Percentiles rank a stretch among this genome's conserved stretches.
Evolutionary conservation across 495 filamentous ascomycete species (phyloP).

Genomic region (Aspergillus nanangensis): DNA sequence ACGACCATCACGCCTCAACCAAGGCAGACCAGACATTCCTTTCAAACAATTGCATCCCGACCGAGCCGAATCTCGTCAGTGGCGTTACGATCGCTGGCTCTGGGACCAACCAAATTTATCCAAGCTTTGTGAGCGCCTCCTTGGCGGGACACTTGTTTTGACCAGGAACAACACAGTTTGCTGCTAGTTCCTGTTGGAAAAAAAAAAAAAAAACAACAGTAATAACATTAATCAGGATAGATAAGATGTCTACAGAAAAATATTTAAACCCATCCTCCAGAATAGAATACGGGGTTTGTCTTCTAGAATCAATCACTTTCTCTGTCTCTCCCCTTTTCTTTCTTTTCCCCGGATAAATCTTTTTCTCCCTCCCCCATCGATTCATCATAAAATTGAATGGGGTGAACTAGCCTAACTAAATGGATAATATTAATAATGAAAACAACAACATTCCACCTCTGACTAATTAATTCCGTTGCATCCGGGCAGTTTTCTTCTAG

Average conservation of each 20-base stretch:
- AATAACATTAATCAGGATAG: neutral
- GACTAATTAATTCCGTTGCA: no score
- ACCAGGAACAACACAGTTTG: neutral
- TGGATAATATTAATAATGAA: no score
- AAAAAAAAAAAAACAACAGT: no score
- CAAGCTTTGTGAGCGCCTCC: conserved; percentile 15
- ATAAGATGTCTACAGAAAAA: no score
- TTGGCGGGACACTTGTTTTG: neutral
- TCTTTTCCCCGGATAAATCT: neutral
- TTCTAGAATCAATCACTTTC: neutral
- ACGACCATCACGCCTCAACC: neutral
- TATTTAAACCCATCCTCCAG: no score
- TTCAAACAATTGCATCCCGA: conserved; percentile 2
- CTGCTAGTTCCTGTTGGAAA: no score
- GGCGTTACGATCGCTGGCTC: conserved; percentile 1
- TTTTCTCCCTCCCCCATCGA: neutral
- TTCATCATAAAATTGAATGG: no score
- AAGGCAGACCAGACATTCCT: neutral
- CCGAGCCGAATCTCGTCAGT: conserved; percentile 10
- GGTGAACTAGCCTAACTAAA: no score
- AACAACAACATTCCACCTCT: no score
- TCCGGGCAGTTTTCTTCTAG: no score
- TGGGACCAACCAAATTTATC: conserved; percentile 5
- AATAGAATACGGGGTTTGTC: neutral
- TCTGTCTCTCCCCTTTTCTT: neutral